These are phyloP conservation scores for Tuber umbilicatum DNA, from an alignment of 495 filamentous ascomycete genomes.

Conservation along the genomic window DNA sequence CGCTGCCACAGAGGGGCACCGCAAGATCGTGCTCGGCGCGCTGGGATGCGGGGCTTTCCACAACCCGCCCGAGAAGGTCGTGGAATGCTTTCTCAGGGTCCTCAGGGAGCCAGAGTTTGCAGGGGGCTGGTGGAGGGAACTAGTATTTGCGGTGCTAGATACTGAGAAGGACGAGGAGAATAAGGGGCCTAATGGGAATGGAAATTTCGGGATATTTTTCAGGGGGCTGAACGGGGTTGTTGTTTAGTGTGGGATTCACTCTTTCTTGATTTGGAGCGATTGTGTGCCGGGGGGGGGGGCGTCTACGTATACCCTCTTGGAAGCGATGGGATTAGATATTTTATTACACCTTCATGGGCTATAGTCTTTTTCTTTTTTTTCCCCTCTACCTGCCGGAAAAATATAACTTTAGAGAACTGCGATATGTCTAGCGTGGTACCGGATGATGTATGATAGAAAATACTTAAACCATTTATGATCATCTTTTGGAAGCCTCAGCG, in stretches of 20 bases:
- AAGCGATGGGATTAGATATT: neutral
- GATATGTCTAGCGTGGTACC: neutral
- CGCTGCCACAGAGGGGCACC: conserved; percentile 50
- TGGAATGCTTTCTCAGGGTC: conserved; percentile 53
- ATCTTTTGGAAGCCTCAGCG: neutral
- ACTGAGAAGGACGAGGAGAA: conserved; percentile 39
- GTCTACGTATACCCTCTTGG: too few species aligned
- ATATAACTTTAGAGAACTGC: neutral
- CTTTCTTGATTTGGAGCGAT: neutral
- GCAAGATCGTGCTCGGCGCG: conserved; percentile 56
- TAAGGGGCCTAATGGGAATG: conserved; percentile 32
- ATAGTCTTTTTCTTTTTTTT: neutral
- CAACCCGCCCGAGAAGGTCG: conserved; percentile 54
- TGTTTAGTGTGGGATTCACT: conserved; percentile 32
- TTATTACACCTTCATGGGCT: neutral
- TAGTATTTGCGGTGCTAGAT: conserved; percentile 53
- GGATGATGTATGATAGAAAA: neutral
- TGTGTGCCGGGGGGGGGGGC: too few species aligned
- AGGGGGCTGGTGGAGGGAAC: conserved; percentile 53
- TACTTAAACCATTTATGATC: neutral
- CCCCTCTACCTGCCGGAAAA: neutral
- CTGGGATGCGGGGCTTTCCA: conserved; percentile 59
- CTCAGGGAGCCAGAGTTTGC: conserved; percentile 55
- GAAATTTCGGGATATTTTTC: conserved; percentile 52
- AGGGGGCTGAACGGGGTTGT: conserved; percentile 46